Percentiles rank a stretch among this genome's conserved stretches.
Evolutionary conservation across 306 rosid genomes (phyloP).

Genomic region (Trifolium dubium): DNA sequence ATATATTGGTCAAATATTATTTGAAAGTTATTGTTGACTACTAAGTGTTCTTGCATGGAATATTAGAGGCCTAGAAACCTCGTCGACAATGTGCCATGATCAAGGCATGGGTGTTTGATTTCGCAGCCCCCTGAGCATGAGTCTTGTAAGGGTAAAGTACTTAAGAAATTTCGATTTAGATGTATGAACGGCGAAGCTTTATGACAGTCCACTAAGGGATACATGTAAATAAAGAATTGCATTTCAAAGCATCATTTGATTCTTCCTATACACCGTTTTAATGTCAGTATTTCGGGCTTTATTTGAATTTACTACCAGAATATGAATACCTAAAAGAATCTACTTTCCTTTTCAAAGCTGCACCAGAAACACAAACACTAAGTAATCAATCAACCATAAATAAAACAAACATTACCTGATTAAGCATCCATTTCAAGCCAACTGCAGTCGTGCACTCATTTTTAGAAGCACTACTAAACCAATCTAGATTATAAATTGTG

Average conservation of each 20-base stretch:
- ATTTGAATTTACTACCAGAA: constrained; percentile 19
- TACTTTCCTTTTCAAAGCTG: constrained; percentile 15
- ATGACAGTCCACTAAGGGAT: not conserved
- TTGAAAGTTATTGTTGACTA: constrained; percentile 12
- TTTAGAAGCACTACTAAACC: constrained; percentile 92
- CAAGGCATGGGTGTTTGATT: no score
- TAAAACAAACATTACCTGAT: constrained; percentile 69
- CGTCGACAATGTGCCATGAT: no score
- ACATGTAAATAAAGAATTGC: constrained; percentile 20
- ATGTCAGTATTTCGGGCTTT: not conserved
- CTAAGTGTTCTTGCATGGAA: no score
- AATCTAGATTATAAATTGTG: constrained; percentile 81
- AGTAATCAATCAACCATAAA: constrained; percentile 31
- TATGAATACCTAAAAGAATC: not conserved
- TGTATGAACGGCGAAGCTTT: no score
- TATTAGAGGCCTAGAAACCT: no score
- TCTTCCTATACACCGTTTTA: constrained; percentile 24
- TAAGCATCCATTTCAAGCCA: constrained; percentile 99
- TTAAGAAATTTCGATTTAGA: no score
- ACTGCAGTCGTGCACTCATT: constrained; percentile 97
- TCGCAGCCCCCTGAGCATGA: no score
- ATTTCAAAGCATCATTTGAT: constrained; percentile 8
- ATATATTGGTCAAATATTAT: constrained; percentile 5
- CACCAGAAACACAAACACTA: constrained; percentile 1
- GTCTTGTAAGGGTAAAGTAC: no score